Evolutionary conservation across 495 filamentous ascomycete genomes (phyloP), one percentile per base, ranked within the genome.

Genomic region (Penicillium ochrochloron): DNA sequence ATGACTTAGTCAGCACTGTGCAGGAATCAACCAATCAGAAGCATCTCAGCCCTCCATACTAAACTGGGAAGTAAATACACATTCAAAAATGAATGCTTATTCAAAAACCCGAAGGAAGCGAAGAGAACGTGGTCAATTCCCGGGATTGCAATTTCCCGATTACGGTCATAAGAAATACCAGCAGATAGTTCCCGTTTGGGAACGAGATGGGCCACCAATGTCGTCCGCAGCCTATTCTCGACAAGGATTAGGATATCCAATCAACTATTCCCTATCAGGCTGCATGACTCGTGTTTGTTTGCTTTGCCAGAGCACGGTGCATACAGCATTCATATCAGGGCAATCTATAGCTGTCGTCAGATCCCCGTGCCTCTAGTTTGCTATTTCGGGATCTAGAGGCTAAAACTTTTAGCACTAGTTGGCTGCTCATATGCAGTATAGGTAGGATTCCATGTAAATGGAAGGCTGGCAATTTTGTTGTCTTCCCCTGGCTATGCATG

Each of bases 1-100:
- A 60, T 14, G n/a, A 31, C 14, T 21, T 56, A 64, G 35, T 46
- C 56, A 59, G 56, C 44, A 19, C 42, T 19, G 11, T 5, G 0
- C 14, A 6, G 23, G 46, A 23, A 27, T 1, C 23, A 50, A 21
- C 46, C 21, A 59, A 37, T 37, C 0, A 12, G 35, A 14, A 11
- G 3, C 25, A 27, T 6, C 12, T 10, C 35, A 14, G 35, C 35
- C 2, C 33, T 35, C 33, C 11, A 8, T 35, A 35, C 8, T 35
- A 11, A 27, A 27, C 31, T 5, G 8, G 31, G 31, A 33, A 33
- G 31, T 33, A 33, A 3, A 9, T 7, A 33, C 31, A 33, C 31
- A 2, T 9, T 33, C 25, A 27, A 4, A 27, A 27, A 33, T 6
- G 7, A 33, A 33, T 33, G 31, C 31, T 33, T 33, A 33, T 33